Base-by-base conservation (phyloP, 495 filamentous ascomycete species). In the Sporormia fimetaria region DNA sequence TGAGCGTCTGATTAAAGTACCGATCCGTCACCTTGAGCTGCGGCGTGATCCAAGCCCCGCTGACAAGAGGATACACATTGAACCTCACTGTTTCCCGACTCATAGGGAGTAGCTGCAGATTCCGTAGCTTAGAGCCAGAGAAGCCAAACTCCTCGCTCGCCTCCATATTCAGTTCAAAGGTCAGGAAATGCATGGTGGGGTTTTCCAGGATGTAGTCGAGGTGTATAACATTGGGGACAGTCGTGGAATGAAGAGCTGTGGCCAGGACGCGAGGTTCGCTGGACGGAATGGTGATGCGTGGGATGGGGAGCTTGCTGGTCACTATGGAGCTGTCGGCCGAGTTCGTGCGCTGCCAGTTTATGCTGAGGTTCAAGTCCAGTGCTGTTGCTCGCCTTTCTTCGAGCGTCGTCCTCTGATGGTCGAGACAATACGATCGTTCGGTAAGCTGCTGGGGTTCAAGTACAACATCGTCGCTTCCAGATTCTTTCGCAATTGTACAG, bases 141-240 rank as follows among this genome's bases (percentile, higher is more conserved):
- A 99, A 95, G 5, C 85, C 90, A 59, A 99, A 99, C 10, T 82
- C 73, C 43, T 93, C 86, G 53, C 73, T 84, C 1, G 85, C 78
- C 48, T 99, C 92, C 86, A 99, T 94, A 7, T 74, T 72, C 21
- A 94, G 57, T 15, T 78, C 83, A 61, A 99, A 96, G 0, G 86
- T 92, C 14, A 99, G 71, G 59, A 90, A 87, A 54, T 96, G 88
- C 54, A 75, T 79, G 2, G 92, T 94, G 3, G 90, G 82, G 57
- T 99, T 99, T 57, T 99, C 90, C 45, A 96, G 71, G 5, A 76
- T 81, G 49, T 93, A 82, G 16, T 69, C 62, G 14, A 81, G 55
- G 26, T 70, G 67, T 3, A 76, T 62, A 24, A 71, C 43, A 2
- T 59, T 61, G 0, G 68, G 49, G 16, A 67, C 47, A n/a, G 40